Evolutionary conservation across 2,329 filamentous ascomycete genomes (phyloP).

Genomic region (Paraphoma chrysanthemicola): DNA sequence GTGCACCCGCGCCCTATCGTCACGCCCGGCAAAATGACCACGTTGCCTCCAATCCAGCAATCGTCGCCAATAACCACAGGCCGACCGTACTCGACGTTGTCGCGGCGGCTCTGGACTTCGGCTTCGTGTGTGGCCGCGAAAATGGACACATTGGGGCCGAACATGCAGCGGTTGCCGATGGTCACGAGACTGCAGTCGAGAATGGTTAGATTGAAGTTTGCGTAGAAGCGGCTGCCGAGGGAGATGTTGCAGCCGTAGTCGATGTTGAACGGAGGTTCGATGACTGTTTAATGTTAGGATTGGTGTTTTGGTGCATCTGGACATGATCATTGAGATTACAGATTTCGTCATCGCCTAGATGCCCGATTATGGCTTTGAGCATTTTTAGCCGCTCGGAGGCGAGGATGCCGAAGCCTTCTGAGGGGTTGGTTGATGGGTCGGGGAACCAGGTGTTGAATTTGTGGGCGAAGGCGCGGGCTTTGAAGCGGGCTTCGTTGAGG

Average conservation of each 20-base stretch:
- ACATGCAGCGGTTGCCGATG: conserved; percentile 60
- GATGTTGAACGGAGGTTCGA: conserved; percentile 68
- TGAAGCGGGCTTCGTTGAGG: conserved; percentile 60
- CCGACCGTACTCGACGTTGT: conserved; percentile 58
- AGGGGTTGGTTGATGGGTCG: conserved; percentile 14
- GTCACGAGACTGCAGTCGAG: conserved; percentile 61
- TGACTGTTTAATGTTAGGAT: conserved; percentile 30
- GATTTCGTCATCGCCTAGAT: conserved; percentile 44
- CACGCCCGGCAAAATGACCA: conserved; percentile 73
- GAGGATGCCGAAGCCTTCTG: conserved; percentile 31
- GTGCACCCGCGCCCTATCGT: conserved; percentile 77
- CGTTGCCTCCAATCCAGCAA: conserved; percentile 57
- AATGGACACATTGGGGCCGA: conserved; percentile 61
- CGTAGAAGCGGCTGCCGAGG: conserved; percentile 69
- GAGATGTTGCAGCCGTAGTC: conserved; percentile 73
- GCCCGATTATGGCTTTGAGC: conserved; percentile 41
- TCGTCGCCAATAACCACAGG: conserved; percentile 56
- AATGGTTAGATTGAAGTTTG: conserved; percentile 64
- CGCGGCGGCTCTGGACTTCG: conserved; percentile 56
- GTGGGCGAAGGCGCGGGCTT: conserved; percentile 62
- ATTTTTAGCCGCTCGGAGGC: conserved; percentile 30
- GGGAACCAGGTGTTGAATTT: conserved; percentile 63
- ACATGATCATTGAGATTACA: too few species aligned
- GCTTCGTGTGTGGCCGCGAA: conserved; percentile 62
- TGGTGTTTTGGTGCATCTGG: too few species aligned